These are phyloP conservation scores for Flaveria ramosissima DNA, from an alignment of 129 eudicot genomes.

Conservation along the genomic window DNA sequence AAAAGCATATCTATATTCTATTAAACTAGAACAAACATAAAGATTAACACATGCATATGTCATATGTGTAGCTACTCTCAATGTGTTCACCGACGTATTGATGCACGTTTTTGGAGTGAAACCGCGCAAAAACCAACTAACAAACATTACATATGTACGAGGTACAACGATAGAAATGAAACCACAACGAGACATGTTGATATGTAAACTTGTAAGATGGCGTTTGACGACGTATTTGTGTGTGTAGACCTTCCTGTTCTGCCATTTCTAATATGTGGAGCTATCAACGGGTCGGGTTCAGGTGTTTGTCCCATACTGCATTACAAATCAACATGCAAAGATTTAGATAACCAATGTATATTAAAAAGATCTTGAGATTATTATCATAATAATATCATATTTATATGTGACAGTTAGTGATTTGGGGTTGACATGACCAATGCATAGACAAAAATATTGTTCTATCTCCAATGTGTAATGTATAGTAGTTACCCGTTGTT, in stretches of 20 bases:
- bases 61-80: background rate
- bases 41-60: background rate
- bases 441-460: too few species aligned
- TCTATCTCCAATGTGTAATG: background rate
- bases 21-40: background rate
- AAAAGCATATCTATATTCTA: too few species aligned
- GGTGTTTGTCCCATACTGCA: constrained; percentile 52
- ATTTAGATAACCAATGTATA: background rate
- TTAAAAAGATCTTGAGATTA: too few species aligned
- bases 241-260: constrained; percentile 22
- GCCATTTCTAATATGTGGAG: constrained; percentile 31
- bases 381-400: too few species aligned
- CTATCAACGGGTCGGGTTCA: constrained; percentile 27
- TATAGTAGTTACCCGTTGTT: constrained; percentile 47
- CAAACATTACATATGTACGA: constrained; percentile 21
- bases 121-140: background rate
- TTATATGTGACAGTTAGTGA: background rate
- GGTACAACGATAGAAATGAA: constrained; percentile 26
- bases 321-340: constrained; percentile 11
- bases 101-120: background rate
- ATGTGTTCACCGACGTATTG: background rate
- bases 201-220: constrained; percentile 32
- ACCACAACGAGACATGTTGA: constrained; percentile 28
- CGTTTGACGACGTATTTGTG: constrained; percentile 43
- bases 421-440: too few species aligned